Evolutionary conservation across 164 flowering plant species (phyloP).

Genomic region (Malania oleifera): DNA sequence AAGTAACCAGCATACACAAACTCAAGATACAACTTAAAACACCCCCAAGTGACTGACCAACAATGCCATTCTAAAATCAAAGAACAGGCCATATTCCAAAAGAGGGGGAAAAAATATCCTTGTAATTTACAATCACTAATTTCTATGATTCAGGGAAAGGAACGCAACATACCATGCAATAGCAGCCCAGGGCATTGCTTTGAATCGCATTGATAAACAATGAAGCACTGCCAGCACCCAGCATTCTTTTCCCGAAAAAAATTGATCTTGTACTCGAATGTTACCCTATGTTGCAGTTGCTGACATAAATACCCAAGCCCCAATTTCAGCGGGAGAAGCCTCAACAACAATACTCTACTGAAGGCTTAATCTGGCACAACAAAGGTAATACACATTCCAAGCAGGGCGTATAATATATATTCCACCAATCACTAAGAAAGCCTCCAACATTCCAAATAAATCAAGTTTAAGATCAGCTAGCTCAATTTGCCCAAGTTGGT

Average conservation of each 20-base stretch:
- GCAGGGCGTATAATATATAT: not conserved
- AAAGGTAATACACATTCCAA: constrained; percentile 2
- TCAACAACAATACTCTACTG: constrained; percentile 2
- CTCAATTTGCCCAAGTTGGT: constrained; percentile 15
- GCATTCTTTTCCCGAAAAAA: constrained; percentile 3
- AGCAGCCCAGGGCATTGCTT: not conserved
- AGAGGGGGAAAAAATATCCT: not conserved
- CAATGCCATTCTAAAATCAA: not conserved
- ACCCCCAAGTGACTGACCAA: not conserved
- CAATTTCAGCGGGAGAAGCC: constrained; percentile 1
- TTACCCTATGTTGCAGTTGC: not conserved
- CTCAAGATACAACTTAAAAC: no score
- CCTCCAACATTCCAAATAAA: not conserved
- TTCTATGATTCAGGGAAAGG: constrained; percentile 2
- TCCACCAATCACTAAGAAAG: not conserved
- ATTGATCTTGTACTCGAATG: not conserved
- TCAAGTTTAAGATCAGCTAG: constrained; percentile 10
- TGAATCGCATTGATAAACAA: not conserved
- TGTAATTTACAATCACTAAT: constrained; percentile 9
- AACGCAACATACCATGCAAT: not conserved
- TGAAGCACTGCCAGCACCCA: not conserved
- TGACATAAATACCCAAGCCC: not conserved
- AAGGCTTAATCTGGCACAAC: constrained; percentile 3
- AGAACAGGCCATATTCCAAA: not conserved
- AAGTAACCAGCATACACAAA: no score